Evolutionary conservation across 768 basidiomycete genomes (phyloP).

Genomic region (Saitozyma sp.): DNA sequence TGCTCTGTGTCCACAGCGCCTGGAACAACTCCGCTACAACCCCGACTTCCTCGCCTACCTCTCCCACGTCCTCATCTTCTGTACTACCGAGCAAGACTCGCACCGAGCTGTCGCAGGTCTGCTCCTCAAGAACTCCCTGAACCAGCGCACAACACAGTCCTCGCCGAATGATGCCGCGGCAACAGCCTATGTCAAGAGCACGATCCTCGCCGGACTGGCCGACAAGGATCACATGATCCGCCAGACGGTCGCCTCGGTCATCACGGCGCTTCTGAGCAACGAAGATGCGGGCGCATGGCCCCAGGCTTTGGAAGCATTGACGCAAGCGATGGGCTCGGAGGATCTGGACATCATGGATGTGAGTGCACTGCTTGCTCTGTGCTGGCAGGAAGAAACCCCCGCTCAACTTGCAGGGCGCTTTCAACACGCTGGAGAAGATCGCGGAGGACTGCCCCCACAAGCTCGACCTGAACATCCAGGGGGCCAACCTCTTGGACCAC

Average conservation of each 20-base stretch:
- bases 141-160: slow-evolving; percentile 65
- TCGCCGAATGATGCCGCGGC: slow-evolving; percentile 61
- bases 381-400: neutral
- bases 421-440: slow-evolving; percentile 89
- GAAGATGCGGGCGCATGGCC: slow-evolving; percentile 93
- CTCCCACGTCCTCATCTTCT: slow-evolving; percentile 80
- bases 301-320: slow-evolving; percentile 83
- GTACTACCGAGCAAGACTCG: slow-evolving; percentile 82
- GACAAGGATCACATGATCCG: slow-evolving; percentile 83
- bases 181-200: slow-evolving; percentile 55
- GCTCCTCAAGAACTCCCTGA: slow-evolving; percentile 89
- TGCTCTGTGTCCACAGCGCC: slow-evolving; percentile 37
- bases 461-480: slow-evolving; percentile 89
- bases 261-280: slow-evolving; percentile 82
- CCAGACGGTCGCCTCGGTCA: slow-evolving; percentile 89
- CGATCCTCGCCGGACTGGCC: slow-evolving; percentile 57
- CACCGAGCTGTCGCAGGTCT: slow-evolving; percentile 95
- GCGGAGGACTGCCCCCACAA: slow-evolving; percentile 96
- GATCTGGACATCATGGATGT: slow-evolving; percentile 85
- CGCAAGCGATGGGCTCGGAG: slow-evolving; percentile 72
- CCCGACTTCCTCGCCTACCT: slow-evolving; percentile 96
- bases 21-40: slow-evolving; percentile 63
- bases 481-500: slow-evolving; percentile 87
- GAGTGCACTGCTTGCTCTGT: slow-evolving; percentile 42
- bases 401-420: slow-evolving; percentile 67